These are phyloP conservation scores for Heracleum sosnowskyi DNA, from an alignment of 129 eudicot genomes.

Conservation along the genomic window DNA sequence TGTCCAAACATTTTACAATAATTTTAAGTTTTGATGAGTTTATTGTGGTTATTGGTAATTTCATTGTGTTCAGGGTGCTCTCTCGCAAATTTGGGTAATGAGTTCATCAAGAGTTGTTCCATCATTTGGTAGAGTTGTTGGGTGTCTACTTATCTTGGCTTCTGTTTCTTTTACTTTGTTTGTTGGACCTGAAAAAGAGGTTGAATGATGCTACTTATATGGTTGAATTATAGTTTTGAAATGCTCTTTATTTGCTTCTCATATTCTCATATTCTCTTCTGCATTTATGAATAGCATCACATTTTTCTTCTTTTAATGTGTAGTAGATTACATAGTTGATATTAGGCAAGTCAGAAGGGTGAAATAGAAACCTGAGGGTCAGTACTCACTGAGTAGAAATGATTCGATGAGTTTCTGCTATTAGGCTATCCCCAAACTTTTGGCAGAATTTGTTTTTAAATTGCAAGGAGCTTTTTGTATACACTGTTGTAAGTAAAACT, in stretches of 20 bases:
- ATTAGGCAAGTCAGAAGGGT: background rate
- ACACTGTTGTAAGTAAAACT: background rate
- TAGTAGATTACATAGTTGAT: background rate
- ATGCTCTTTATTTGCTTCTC: background rate
- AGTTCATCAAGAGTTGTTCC: conserved; percentile 31
- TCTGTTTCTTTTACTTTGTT: conserved; percentile 45
- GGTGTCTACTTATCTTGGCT: conserved; percentile 46
- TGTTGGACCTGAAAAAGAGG: conserved; percentile 54
- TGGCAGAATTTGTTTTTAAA: background rate
- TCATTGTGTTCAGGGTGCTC: conserved; percentile 38
- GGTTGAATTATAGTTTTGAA: background rate
- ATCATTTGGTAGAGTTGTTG: conserved; percentile 54
- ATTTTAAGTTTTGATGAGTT: background rate
- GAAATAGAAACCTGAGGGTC: background rate
- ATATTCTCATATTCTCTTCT: background rate
- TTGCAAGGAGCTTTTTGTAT: background rate
- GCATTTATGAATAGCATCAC: background rate
- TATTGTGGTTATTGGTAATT: background rate
- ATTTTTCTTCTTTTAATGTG: background rate
- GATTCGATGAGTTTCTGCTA: background rate
- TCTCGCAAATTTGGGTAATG: conserved; percentile 47
- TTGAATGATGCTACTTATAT: conserved; percentile 26
- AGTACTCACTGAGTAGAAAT: background rate
- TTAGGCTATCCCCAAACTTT: background rate
- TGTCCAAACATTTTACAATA: background rate